Base-by-base conservation (phyloP, 164 flowering plant genomes). In the Santalum album region DNA sequence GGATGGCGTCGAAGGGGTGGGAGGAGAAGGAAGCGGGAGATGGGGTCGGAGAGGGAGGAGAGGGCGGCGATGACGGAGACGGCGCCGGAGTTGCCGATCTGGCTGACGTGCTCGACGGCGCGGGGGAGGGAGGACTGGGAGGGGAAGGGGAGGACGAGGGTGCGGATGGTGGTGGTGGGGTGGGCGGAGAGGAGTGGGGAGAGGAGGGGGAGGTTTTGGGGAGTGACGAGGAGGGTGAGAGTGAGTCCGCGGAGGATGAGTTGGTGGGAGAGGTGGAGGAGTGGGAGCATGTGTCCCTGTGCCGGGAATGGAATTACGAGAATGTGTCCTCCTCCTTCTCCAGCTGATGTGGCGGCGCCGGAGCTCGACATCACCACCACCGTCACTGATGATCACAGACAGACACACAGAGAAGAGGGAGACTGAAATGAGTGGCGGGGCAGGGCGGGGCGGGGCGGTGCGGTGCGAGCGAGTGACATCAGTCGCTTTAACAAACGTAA, bases 231-330 rank as follows among this genome's bases (percentile, higher is more conserved):
- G 56, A 82, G 45, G 63, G 90, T 83, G 65, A 79, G 55, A 51
- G 70, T 44, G 35, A 78, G n/a, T 46, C 72, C 68, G 7, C 57
- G 74, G 54, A 53, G 55, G 57, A 60, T 50, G 9, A 84, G 72
- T 9, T 68, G 81, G 65, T 76, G 79, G 58, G 80, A 60, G 6
- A 83, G 68, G 55, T 84, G 83, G 12, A 87, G 74, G n/a, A 77
- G 65, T 2, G 92, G 70, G 0, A 79, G 70, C 66, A 74, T 72
- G 68, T 87, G 92, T 42, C 96, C 96, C 63, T 81, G 84, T 0
- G 92, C 84, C 18, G 89, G 83, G 71, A 56, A 80, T 0, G 90
- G 96, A 19, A 87, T 71, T 20, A 82, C 73, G 29, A 82, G 65
- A n/a, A 85, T 51, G 65, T 82, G 87, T n/a, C n/a, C n/a, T n/a